Evolutionary conservation across 1,284 basidiomycete genomes (phyloP).

Genomic region (Melampsora larici-populina): DNA sequence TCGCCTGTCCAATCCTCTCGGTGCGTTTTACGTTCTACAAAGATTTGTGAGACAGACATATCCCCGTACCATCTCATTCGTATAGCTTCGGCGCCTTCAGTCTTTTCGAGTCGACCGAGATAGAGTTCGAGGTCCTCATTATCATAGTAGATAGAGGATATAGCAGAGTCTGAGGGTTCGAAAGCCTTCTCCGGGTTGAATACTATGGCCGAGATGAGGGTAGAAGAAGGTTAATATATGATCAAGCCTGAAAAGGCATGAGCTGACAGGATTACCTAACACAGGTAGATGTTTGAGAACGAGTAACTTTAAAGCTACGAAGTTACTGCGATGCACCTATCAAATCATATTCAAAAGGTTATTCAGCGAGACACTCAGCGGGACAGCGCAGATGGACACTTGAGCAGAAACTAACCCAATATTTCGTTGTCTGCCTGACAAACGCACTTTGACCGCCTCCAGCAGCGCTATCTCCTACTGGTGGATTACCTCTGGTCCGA

Average conservation of each 20-base stretch:
- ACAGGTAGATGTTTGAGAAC: conserved; percentile 91
- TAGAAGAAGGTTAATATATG: not conserved
- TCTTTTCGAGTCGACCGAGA: conserved; percentile 94
- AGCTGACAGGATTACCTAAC: conserved; percentile 61
- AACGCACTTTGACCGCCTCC: conserved; percentile 95
- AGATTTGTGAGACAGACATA: conserved; percentile 72
- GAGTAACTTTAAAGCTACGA: conserved; percentile 91
- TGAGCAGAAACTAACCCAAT: conserved; percentile 71
- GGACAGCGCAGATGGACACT: not conserved
- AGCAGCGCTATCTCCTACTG: conserved; percentile 86
- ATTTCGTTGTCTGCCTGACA: conserved; percentile 95
- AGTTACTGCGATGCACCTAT: conserved; percentile 85
- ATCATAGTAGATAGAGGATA: conserved; percentile 62
- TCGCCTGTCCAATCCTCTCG: conserved; percentile 99
- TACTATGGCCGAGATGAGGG: conserved; percentile 60
- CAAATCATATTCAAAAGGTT: not conserved
- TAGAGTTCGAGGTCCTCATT: conserved; percentile 97
- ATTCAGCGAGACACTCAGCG: not conserved
- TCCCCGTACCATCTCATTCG: conserved; percentile 98
- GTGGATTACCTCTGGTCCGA: conserved; percentile 87
- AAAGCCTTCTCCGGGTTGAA: conserved; percentile 96
- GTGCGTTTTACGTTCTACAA: conserved; percentile 98
- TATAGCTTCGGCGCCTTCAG: conserved; percentile 94
- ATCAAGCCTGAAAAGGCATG: not conserved
- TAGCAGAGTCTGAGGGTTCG: conserved; percentile 76